Evolutionary conservation across 2,329 filamentous ascomycete species (phyloP), one percentile per base, ranked within the genome.

Genomic region (Penicillium sp.): DNA sequence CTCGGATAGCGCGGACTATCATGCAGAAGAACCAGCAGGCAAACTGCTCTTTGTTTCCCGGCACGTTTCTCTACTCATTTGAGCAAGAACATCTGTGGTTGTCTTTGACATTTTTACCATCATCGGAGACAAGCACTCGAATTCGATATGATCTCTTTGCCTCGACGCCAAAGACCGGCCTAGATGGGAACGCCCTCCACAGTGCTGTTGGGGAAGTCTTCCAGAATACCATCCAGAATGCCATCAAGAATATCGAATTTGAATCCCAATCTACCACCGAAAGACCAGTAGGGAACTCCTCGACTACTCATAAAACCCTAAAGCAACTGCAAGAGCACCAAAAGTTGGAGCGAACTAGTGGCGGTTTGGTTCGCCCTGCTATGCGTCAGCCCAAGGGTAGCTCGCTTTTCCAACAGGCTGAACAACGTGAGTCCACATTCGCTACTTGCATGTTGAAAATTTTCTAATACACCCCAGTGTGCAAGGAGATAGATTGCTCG

Each of bases 141-240:
- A 41, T 73, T n/a, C 67, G 71, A 49, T 72, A 67, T 44, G 71
- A 74, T 33, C 22, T 73, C 2, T 71, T 70, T 41, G 33, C 53
- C 3, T 25, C 23, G 1, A 49, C 49, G 2, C 3, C 43, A 6
- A 57, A 49, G 9, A 18, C 42, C 12, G 29, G 27, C 2, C n/a
- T 4, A 2, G 23, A 56, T 7, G 45, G 27, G 2, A 11, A 29
- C 4, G 8, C 22, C 4, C 14, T 59, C 2, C 33, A 29, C 1
- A 27, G 47, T 4, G 25, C 46, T 9, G 29, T 65, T 2, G 35
- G 46, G 6, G 49, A 23, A 14, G 18, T 46, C 0, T 14, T 66
- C 0, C 46, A 57, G 1, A 37, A 47, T 1, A 26, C 55, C 0
- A 15, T 66, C 0, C 46, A 57, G 1, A 37, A 47, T 1, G 26